A percentile compares a stretch with the other conserved stretches of the same genome.
Evolutionary conservation across 2,329 filamentous ascomycete genomes (phyloP).

Genomic region (Alternaria ventricosa): DNA sequence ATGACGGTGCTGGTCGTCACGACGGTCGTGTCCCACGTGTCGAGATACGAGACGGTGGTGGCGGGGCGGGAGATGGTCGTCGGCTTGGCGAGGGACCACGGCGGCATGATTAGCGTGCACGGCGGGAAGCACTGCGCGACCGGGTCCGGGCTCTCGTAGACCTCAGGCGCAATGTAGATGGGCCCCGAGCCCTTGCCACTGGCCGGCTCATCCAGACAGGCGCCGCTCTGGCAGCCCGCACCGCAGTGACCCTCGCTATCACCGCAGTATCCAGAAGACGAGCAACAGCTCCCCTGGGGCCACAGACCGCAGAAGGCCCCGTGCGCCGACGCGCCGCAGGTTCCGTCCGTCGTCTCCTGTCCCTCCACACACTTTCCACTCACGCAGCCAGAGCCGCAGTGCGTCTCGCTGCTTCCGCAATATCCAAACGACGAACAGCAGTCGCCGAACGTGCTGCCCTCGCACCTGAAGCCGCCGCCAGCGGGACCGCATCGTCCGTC

Average conservation of each 20-base stretch:
- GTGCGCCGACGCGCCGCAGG: no score
- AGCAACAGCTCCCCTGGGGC: background rate
- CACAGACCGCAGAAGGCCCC: background rate
- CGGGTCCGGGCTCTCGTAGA: slow-evolving; percentile 1
- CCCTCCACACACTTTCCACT: no score
- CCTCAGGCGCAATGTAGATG: slow-evolving; percentile 3
- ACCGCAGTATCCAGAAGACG: background rate
- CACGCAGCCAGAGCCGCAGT: background rate
- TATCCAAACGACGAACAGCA: background rate
- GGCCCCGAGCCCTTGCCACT: background rate
- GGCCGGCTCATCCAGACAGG: slow-evolving; percentile 2
- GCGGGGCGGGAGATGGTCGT: slow-evolving; percentile 6
- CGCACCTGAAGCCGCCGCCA: background rate
- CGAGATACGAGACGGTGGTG: background rate
- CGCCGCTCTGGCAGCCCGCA: slow-evolving; percentile 1
- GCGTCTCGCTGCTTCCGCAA: background rate
- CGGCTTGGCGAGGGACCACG: slow-evolving; percentile 3
- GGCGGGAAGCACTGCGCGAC: slow-evolving; percentile 1
- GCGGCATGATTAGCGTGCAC: slow-evolving; percentile 8
- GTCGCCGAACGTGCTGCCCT: background rate
- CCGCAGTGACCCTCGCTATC: background rate
- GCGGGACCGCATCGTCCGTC: background rate
- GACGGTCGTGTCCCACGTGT: background rate
- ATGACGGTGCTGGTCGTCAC: slow-evolving; percentile 3
- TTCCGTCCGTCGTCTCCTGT: no score